A percentile compares a stretch with the other conserved stretches of the same genome.
These are phyloP conservation scores for Erodium moschatum DNA, from an alignment of 441 rosid species.

Conservation along the genomic window DNA sequence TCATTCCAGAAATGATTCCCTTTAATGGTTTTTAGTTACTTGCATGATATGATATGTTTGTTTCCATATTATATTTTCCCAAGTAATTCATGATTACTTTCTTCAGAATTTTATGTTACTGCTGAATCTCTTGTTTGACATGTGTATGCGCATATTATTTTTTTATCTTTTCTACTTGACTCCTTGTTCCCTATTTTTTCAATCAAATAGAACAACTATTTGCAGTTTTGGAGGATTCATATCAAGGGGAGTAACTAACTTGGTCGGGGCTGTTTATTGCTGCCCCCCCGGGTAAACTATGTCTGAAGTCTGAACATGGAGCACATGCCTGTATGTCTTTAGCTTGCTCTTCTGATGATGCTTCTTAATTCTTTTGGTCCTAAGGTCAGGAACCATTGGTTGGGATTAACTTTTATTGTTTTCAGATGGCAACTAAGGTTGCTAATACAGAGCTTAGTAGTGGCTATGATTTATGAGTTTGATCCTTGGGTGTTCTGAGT, in stretches of 20 bases:
- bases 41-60: constrained; percentile 5
- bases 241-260: constrained; percentile 3
- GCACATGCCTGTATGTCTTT: background rate
- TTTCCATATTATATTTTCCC: background rate
- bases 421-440: background rate
- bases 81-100: background rate
- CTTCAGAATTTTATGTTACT: background rate
- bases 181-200: background rate
- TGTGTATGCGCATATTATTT: background rate
- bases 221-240: background rate
- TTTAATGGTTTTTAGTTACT: background rate
- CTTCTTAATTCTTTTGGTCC: background rate
- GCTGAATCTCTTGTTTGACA: background rate
- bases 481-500: background rate
- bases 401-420: background rate
- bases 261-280: constrained; percentile 1
- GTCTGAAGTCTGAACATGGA: background rate
- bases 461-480: background rate
- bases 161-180: background rate
- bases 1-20: background rate
- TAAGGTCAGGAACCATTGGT: background rate
- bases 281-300: background rate
- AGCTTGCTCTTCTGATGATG: background rate
- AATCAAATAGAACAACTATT: background rate
- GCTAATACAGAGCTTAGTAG: background rate